These are phyloP conservation scores for Miamiensis avidus DNA, from an alignment of 169 alveolate species.

Conservation along the genomic window DNA sequence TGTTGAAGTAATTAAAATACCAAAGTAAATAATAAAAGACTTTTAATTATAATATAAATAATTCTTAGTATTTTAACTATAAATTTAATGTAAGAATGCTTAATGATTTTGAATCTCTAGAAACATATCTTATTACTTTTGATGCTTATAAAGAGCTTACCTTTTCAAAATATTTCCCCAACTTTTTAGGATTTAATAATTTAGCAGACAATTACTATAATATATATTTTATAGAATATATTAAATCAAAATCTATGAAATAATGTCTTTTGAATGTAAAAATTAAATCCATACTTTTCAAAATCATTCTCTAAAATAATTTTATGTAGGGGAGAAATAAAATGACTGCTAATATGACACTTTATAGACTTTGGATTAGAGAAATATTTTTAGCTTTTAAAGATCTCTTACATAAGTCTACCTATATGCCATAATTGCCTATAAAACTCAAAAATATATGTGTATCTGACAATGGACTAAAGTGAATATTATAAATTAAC, in stretches of 20 bases:
- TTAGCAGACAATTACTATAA: conserved; percentile 15
- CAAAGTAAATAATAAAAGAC: not conserved
- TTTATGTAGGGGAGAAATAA: conserved; percentile 9
- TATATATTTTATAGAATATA: conserved; percentile 24
- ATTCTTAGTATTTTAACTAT: not conserved
- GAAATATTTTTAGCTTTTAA: conserved; percentile 29
- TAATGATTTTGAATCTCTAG: conserved; percentile 22
- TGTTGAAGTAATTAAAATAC: conserved; percentile 27
- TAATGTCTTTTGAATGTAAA: not conserved
- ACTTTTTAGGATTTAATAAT: conserved; percentile 22
- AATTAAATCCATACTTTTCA: too few relatives aligned
- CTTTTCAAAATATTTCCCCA: conserved; percentile 21
- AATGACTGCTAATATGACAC: conserved; percentile 7
- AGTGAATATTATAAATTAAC: not conserved
- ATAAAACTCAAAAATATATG: conserved; percentile 7
- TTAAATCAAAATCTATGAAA: conserved; percentile 12
- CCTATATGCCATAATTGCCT: conserved; percentile 15
- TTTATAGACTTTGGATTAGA: conserved; percentile 30
- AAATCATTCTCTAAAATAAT: too few relatives aligned
- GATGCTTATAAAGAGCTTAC: conserved; percentile 20
- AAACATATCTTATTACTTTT: conserved; percentile 1
- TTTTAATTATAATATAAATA: not conserved
- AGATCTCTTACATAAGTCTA: conserved; percentile 19
- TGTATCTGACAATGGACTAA: conserved; percentile 12
- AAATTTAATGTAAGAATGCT: conserved; percentile 2